Base-by-base conservation (phyloP, 768 basidiomycete genomes). In the Leccinum olivaceopallidum region DNA sequence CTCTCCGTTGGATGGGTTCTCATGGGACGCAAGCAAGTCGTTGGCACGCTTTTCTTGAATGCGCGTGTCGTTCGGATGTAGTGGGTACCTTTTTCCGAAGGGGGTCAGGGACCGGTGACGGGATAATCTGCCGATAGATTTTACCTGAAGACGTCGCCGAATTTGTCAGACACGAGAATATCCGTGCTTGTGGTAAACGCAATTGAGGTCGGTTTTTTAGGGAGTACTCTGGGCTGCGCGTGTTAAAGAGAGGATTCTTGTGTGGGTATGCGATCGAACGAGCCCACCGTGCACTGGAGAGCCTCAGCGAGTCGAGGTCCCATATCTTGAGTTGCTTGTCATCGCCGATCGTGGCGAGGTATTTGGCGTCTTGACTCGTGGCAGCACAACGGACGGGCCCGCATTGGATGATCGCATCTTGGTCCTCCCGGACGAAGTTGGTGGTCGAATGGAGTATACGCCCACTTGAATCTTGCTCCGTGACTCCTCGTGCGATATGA, bases 111-210 rank as follows among this genome's bases (percentile, higher is more conserved):
- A 37, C 24, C 7, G 3, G 63, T 49, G 42, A 51, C 5, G 30
- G 32, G 37, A 47, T 6, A 10, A 39, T 13, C 16, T 55, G 5
- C 20, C 20, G 16, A 42, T 37, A 26, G 39, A 42, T 63, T 78
- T 57, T 54, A 90, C 92, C 85, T 85, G 76, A 94, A 96, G 44
- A 96, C 83, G 69, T 98, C 96, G 0, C 96, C 96, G 63, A 97
- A 95, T 75, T 97, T 98, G 75, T 99, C 96, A 2, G 93, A 85
- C 13, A 92, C 85, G 2, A 98, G 72, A 60, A 99, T 86, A 0
- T 82, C 85, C 0, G 81, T 82, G 49, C 87, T 80, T 5, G 69
- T 75, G 0, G 88, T 86, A 65, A 97, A 86, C 0, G 75, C 71
- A 28, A 97, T 69, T 2, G 78, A 79, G 0, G 93, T 94, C 0